Evolutionary conservation across 768 basidiomycete species (phyloP).

Genomic region (Naganishia antarctica): DNA sequence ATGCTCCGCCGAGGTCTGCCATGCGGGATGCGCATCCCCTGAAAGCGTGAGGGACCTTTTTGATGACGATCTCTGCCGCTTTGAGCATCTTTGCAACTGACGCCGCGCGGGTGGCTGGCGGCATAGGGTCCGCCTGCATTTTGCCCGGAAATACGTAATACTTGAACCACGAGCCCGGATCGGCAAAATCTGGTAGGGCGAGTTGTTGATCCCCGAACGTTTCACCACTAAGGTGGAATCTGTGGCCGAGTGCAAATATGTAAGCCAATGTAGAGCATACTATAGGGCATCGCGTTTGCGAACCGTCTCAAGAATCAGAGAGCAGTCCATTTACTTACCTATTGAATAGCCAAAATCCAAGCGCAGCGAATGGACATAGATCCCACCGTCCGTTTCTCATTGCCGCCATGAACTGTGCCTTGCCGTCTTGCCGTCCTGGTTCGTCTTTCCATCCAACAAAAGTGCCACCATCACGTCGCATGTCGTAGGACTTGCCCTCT

Average conservation of each 20-base stretch:
- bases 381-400: constrained; percentile 12
- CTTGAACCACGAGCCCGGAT: background rate
- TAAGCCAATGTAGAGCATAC: background rate
- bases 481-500: background rate
- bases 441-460: background rate
- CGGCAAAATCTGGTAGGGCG: background rate
- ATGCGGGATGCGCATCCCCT: constrained; percentile 7
- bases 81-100: background rate
- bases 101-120: background rate
- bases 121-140: background rate
- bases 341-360: background rate
- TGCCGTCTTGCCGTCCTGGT: background rate
- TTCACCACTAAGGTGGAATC: background rate
- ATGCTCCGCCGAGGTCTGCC: background rate
- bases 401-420: background rate
- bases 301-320: too few species aligned
- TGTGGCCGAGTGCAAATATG: background rate
- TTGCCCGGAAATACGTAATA: background rate
- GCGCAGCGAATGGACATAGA: background rate
- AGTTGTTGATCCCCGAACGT: background rate
- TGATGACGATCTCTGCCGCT: background rate
- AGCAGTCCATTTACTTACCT: background rate
- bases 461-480: background rate
- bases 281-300: too few species aligned
- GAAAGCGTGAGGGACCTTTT: constrained; percentile 12